Evolutionary conservation across 169 alveolate species (phyloP), one percentile per base, ranked within the genome.

Genomic region (Ichthyophthirius multifiliis): DNA sequence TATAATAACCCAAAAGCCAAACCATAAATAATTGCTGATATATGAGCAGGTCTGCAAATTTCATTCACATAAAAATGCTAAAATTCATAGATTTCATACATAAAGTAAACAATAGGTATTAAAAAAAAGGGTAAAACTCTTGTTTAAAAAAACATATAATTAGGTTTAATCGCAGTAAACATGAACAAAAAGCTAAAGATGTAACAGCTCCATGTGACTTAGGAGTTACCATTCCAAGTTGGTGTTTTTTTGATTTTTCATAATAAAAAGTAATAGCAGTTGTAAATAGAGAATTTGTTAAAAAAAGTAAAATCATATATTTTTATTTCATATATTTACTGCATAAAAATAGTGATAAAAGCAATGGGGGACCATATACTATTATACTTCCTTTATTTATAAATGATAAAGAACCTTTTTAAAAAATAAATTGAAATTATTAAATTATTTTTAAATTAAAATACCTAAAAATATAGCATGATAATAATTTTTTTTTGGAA

Each of bases 21-120:
- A 18, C 86, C 86, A 81, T 81, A 55, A 37, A 81, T 30, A 43
- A 67, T 30, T 6, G 86, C 55, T 10, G 39, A 20, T 20, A 81
- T 46, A 39, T 81, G 86, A 20, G 86, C 80, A 10, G 86, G 86
- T 41, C 86, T 46, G 55, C 86, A 81, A 35, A 81, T 65, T 73
- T 81, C 86, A 41, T 81, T 81, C 4, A 81, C 75, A 32, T 46
- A 81, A 20, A 74, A 76, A 71, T 73, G 67, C 43, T 81, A 39
- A 41, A 47, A 81, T 71, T 81, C 86, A 27, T 73, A 43, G 13
- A 74, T 39, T 41, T 81, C 86, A 73, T 81, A 81, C 81, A 81
- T 73, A 39, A 12, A 44, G 37, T 46, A 47, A 32, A 55, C 43
- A 18, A 71, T 73, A 27, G 86, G 76, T 7, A 81, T 62, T 16